These are phyloP conservation scores for Arachis hypogaea DNA, from an alignment of 306 rosid species.

Conservation along the genomic window DNA sequence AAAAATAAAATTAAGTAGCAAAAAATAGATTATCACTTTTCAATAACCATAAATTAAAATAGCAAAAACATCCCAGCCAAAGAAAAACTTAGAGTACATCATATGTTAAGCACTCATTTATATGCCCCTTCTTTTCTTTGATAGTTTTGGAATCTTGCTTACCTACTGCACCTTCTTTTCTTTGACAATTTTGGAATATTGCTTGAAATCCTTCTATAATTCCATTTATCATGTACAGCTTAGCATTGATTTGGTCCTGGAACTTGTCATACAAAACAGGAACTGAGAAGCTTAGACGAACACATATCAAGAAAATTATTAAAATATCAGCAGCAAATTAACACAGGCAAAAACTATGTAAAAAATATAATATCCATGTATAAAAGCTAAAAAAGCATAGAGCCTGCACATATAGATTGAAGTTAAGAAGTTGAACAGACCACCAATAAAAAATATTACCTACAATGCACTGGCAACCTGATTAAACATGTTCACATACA, in stretches of 20 bases:
- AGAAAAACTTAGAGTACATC: conserved; percentile 33
- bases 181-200: conserved; percentile 63
- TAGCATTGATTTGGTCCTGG: conserved; percentile 71
- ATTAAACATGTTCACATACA: conserved; percentile 37
- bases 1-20: too few species aligned
- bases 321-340: conserved; percentile 22
- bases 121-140: conserved; percentile 75
- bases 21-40: too few species aligned
- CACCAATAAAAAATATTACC: conserved; percentile 66
- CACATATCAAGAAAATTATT: conserved; percentile 51
- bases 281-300: conserved; percentile 79
- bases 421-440: conserved; percentile 75
- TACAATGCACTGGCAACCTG: conserved; percentile 75
- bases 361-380: not conserved
- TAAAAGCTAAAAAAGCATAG: conserved; percentile 29
- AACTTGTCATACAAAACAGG: conserved; percentile 88
- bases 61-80: conserved; percentile 42
- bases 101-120: conserved; percentile 39
- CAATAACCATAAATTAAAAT: conserved; percentile 36
- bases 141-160: conserved; percentile 58
- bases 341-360: not conserved
- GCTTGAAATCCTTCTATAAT: conserved; percentile 60
- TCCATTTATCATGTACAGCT: conserved; percentile 54
- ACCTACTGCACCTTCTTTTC: conserved; percentile 90
- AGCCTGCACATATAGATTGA: conserved; percentile 70